These are phyloP conservation scores for Penicillium oxalicum DNA, from an alignment of 2,329 filamentous ascomycete species.

Conservation along the genomic window DNA sequence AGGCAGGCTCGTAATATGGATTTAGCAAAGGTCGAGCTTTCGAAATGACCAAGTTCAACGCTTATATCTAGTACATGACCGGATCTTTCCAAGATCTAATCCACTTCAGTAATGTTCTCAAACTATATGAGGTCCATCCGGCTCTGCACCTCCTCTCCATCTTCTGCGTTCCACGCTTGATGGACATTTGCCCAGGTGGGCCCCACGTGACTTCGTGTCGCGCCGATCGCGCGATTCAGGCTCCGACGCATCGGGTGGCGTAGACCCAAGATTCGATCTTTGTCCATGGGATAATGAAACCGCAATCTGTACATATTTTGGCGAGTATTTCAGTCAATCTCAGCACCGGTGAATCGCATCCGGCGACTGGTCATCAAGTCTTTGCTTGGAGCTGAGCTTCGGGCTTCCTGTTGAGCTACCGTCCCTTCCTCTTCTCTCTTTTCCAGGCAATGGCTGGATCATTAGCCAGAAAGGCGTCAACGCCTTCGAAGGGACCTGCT, in stretches of 20 bases:
- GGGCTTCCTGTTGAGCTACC: not conserved
- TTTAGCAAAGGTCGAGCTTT: no score
- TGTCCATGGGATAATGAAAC: slow-evolving; percentile 1
- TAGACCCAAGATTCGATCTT: slow-evolving; percentile 3
- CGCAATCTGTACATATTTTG: slow-evolving; percentile 11
- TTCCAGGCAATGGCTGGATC: slow-evolving; percentile 21
- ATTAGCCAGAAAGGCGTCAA: slow-evolving; percentile 19
- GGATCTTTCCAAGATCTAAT: no score
- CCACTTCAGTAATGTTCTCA: no score
- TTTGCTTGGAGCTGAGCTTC: no score
- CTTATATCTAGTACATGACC: no score
- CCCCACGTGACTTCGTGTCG: slow-evolving; percentile 25
- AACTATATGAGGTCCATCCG: no score
- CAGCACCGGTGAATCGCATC: not conserved
- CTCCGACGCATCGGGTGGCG: not conserved
- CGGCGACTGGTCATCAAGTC: no score
- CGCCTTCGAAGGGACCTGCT: slow-evolving; percentile 17
- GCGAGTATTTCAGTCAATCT: not conserved
- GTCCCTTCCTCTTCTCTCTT: not conserved
- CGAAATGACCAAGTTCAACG: no score
- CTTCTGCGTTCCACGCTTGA: no score
- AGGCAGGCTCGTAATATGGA: no score
- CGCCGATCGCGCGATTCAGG: slow-evolving; percentile 8
- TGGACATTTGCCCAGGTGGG: not conserved
- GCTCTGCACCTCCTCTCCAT: no score